Evolutionary conservation across 2,329 filamentous ascomycete species (phyloP).

Genomic region (Exserohilum rostratum): DNA sequence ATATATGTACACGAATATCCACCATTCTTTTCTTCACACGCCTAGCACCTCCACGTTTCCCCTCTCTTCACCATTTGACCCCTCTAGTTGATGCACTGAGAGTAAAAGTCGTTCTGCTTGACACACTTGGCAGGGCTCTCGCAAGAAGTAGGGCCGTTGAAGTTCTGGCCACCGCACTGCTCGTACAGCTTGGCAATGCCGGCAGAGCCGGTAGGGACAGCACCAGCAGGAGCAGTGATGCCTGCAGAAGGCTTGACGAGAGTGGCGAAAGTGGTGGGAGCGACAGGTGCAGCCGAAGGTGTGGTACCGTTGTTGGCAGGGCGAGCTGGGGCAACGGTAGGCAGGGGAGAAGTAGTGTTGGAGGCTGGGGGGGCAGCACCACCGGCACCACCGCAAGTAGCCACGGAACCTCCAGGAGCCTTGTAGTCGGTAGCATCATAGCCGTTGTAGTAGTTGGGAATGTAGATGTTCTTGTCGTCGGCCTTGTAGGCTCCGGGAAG

Average conservation of each 20-base stretch:
- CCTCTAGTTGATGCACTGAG: slow-evolving; percentile 44
- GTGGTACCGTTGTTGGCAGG: slow-evolving; percentile 10
- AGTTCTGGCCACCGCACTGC: slow-evolving; percentile 47
- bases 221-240: slow-evolving; percentile 23
- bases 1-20: slow-evolving; percentile 16
- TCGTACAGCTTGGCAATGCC: slow-evolving; percentile 15
- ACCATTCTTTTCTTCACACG: background rate
- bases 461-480: slow-evolving; percentile 43
- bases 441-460: slow-evolving; percentile 46
- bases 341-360: slow-evolving; percentile 15
- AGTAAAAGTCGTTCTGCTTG: slow-evolving; percentile 50
- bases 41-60: background rate
- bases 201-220: slow-evolving; percentile 15
- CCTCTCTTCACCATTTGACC: background rate
- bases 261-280: slow-evolving; percentile 16
- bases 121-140: slow-evolving; percentile 45
- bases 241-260: slow-evolving; percentile 13
- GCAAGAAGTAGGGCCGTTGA: slow-evolving; percentile 47
- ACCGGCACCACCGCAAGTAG: slow-evolving; percentile 32
- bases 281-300: slow-evolving; percentile 5
- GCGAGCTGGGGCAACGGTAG: slow-evolving; percentile 3
- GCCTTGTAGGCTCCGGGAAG: slow-evolving; percentile 50
- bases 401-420: slow-evolving; percentile 39
- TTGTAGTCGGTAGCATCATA: slow-evolving; percentile 38
- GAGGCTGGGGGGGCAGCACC: slow-evolving; percentile 19